Evolutionary conservation across 306 rosid genomes (phyloP), one percentile per base, ranked within the genome.

Genomic region (Chamaecrista fasciculata): DNA sequence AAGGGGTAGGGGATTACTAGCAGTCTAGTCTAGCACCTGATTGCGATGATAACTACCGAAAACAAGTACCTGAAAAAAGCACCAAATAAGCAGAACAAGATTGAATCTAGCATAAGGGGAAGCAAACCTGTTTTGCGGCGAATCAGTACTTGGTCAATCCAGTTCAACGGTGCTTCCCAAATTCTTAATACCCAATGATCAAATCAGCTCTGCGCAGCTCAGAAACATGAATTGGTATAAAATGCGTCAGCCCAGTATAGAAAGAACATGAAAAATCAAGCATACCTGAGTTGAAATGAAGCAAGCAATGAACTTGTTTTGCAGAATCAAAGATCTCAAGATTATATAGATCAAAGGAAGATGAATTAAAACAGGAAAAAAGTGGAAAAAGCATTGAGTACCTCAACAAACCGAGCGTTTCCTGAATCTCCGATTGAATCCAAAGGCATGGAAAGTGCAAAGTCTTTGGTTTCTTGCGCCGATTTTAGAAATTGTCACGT

Each of bases 81-180:
- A 70, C 55, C 48, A 20, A 76, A 70, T 12, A 71, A 72, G 81
- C 48, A 80, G 23, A 29, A 71, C 59, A 50, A 51, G 33, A 77
- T 52, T 10, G 69, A 67, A 77, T 73, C 58, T 80, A 60, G 76
- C 85, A 80, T 71, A 67, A 55, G 67, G 77, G 67, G 76, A 63
- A 81, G 34, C 73, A 76, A 77, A 79, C 82, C 87, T 81, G n/a
- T 55, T 42, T 19, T 53, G 76, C 16, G 26, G 42, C 58, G 62
- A 87, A 82, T 80, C 79, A 72, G 75, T 66, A 58, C 76, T 69
- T 84, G 73, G 87, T 76, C 83, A 85, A 82, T 84, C 79, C 73
- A 70, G 66, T 68, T 48, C 68, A 57, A 71, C 56, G 58, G 62
- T 55, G 74, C 77, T 60, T 76, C 76, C 67, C 66, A 40, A 87